These are phyloP conservation scores for Rhododendron ovatum DNA, from an alignment of 148 eudicot species.

Conservation along the genomic window DNA sequence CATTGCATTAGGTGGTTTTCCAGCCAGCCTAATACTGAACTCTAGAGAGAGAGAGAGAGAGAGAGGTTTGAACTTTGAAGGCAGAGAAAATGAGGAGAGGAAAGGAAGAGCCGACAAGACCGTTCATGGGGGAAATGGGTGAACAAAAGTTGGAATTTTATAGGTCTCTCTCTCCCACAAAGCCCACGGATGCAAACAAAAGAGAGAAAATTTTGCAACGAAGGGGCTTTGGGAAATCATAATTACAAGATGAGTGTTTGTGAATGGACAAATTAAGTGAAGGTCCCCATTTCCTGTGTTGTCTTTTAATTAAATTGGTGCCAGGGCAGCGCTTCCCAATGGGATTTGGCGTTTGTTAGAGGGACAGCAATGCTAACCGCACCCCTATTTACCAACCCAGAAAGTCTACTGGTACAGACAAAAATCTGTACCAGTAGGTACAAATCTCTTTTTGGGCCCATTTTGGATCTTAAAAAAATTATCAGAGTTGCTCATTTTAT, in stretches of 20 bases:
- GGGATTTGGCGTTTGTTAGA: conserved; percentile 32
- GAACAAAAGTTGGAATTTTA: conserved; percentile 30
- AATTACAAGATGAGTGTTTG: neutral
- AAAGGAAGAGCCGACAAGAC: conserved; percentile 27
- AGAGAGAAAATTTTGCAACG: conserved; percentile 7
- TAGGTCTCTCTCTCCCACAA: conserved; percentile 12
- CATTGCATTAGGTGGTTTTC: conserved; percentile 17
- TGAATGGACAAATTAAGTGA: conserved; percentile 17
- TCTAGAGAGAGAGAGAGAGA: neutral
- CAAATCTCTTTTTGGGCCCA: too few species aligned
- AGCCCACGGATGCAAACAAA: neutral
- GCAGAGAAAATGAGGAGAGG: neutral
- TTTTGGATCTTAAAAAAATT: too few species aligned
- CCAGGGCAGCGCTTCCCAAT: conserved; percentile 38
- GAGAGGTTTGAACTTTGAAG: neutral
- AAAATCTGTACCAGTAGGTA: too few species aligned
- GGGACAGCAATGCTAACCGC: conserved; percentile 4
- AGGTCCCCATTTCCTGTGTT: conserved; percentile 18
- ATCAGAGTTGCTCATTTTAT: too few species aligned
- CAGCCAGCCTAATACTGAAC: neutral
- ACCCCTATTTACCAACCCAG: conserved; percentile 1
- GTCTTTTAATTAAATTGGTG: conserved; percentile 7
- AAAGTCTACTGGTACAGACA: too few species aligned
- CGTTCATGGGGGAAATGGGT: conserved; percentile 27
- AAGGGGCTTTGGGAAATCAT: neutral